A percentile compares a stretch with the other conserved stretches of the same genome.
Evolutionary conservation across 306 rosid species (phyloP).

Genomic region (Calophaca sinica): DNA sequence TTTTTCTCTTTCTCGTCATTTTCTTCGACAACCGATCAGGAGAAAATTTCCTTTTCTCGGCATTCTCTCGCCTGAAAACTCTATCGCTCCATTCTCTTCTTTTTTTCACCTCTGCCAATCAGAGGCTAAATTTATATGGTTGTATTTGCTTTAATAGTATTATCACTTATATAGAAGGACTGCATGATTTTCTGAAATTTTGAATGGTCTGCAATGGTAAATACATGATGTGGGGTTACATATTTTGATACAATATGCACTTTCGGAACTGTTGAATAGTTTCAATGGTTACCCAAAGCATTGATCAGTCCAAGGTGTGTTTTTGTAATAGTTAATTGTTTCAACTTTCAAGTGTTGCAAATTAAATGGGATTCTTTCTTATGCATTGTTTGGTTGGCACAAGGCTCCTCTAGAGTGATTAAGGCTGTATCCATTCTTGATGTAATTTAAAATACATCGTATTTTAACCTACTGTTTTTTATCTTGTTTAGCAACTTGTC

Average conservation of each 20-base stretch:
- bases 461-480: not conserved
- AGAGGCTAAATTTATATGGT: conserved; percentile 11
- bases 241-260: not conserved
- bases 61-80: no score
- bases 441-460: not conserved
- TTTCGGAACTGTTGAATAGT: not conserved
- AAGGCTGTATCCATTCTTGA: not conserved
- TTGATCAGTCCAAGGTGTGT: conserved; percentile 2
- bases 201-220: conserved; percentile 30
- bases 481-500: conserved; percentile 26
- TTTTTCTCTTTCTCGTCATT: no score
- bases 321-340: conserved; percentile 35
- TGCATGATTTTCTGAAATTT: conserved; percentile 15
- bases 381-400: not conserved
- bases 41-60: no score
- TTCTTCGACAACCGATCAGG: no score
- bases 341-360: not conserved
- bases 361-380: not conserved
- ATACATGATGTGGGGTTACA: not conserved
- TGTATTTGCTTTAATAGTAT: conserved; percentile 23
- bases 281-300: not conserved
- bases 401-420: not conserved
- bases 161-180: conserved; percentile 7
- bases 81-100: no score
- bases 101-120: no score